Conservation (phyloP, 257 asterid species). For the Phtheirospermum japonicum region DNA sequence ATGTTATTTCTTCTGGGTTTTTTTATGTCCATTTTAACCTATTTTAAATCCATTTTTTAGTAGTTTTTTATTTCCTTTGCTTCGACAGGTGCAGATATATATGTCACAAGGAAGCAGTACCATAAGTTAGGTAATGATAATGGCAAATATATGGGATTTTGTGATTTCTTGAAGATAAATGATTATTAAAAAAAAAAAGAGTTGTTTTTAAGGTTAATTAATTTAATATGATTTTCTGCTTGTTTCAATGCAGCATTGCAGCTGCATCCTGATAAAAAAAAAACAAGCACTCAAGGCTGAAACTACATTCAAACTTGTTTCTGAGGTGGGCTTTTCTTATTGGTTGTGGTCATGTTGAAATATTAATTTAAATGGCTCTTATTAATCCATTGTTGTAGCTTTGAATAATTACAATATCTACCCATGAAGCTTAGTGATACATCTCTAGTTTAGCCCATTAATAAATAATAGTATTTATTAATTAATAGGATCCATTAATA, state of each 20-base stretch:
- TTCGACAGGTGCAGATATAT: conserved; percentile 51
- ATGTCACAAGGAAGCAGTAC: conserved; percentile 50
- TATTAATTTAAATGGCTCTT: too few species aligned
- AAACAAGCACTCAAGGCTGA: conserved; percentile 74
- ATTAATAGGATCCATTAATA: too few species aligned
- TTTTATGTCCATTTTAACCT: not conserved
- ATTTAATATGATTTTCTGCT: not conserved
- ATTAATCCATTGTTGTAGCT: too few species aligned
- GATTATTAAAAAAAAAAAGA: not conserved
- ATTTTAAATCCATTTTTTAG: not conserved
- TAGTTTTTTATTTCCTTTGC: not conserved
- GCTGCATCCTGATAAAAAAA: conserved; percentile 93
- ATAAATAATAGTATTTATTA: too few species aligned
- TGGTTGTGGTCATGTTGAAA: too few species aligned
- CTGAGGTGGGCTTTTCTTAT: too few species aligned
- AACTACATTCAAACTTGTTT: conserved; percentile 75
- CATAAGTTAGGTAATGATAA: conserved; percentile 55
- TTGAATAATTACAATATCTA: too few species aligned
- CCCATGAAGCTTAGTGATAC: too few species aligned
- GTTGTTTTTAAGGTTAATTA: too few species aligned
- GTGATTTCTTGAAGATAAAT: not conserved
- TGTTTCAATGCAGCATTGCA: conserved; percentile 50
- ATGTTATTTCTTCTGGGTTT: conserved; percentile 17
- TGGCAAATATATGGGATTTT: not conserved
- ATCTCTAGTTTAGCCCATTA: too few species aligned